Evolutionary conservation across 164 flowering plant genomes (phyloP).

Genomic region (Vitis rupestris): DNA sequence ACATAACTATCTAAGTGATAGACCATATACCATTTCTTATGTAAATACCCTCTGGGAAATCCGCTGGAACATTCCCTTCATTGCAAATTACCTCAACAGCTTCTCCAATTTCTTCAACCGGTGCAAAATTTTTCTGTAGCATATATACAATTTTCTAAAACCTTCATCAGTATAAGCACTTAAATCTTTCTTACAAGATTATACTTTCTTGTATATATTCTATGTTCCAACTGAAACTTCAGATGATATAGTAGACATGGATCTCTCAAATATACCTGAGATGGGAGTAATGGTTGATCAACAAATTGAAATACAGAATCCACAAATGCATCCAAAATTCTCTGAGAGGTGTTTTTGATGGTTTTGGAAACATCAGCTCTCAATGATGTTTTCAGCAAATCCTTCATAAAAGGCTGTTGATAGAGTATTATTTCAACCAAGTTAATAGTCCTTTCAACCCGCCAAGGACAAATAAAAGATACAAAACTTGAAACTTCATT

Average conservation of each 20-base stretch:
- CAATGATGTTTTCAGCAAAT: constrained; percentile 26
- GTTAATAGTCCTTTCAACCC: background rate
- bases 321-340: constrained; percentile 34
- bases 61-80: constrained; percentile 46
- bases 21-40: constrained; percentile 49
- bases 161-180: no score
- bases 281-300: constrained; percentile 36
- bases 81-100: constrained; percentile 19
- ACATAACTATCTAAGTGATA: no score
- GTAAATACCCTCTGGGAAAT: constrained; percentile 56
- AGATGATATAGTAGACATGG: background rate
- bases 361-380: constrained; percentile 17
- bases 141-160: background rate
- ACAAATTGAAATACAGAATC: constrained; percentile 30
- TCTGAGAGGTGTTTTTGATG: constrained; percentile 20
- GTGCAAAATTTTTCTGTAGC: constrained; percentile 56
- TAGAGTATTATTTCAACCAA: background rate
- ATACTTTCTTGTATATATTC: background rate
- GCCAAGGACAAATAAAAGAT: background rate
- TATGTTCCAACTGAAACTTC: background rate
- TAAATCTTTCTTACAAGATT: background rate
- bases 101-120: constrained; percentile 44
- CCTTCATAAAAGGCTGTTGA: constrained; percentile 30
- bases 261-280: constrained; percentile 28
- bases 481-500: constrained; percentile 17